phyloP scores from a whole-genome alignment of 1,284 basidiomycete genomes.

The Puccinia coronata region DNA sequence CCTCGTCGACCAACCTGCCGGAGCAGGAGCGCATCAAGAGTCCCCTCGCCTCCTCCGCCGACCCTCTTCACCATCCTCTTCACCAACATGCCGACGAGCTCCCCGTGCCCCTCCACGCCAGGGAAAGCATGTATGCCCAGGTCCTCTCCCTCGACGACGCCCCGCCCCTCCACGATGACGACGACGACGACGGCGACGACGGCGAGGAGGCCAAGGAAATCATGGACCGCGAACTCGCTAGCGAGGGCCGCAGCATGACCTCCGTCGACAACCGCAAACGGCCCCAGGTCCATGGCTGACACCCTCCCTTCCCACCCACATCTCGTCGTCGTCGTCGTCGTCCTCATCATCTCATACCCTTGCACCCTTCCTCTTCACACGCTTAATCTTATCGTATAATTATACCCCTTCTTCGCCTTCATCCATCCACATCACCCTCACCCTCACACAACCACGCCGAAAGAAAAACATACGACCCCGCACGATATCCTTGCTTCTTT shows the following conservation, averaged over 20 bases:
- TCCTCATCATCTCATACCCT: no score
- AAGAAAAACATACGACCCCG: no score
- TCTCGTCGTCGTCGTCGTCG: background rate
- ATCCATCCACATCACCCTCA: no score
- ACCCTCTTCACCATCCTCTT: background rate
- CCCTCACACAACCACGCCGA: no score
- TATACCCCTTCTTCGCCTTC: no score
- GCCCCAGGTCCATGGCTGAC: conserved; percentile 27
- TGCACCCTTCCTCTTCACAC: no score
- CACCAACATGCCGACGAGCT: background rate
- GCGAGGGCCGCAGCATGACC: conserved; percentile 46
- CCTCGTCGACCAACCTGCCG: no score
- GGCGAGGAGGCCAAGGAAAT: conserved; percentile 42
- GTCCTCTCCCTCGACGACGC: background rate
- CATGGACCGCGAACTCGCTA: conserved; percentile 47
- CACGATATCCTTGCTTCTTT: no score
- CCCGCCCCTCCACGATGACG: no score
- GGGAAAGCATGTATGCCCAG: conserved; percentile 40
- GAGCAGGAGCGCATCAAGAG: background rate
- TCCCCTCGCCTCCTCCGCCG: background rate
- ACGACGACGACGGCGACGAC: background rate
- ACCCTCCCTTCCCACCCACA: background rate
- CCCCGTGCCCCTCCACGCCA: background rate
- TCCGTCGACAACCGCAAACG: conserved; percentile 36
- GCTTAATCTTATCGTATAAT: no score